A percentile compares a stretch with the other conserved stretches of the same genome.
These are phyloP conservation scores for Luzula sylvatica DNA, from an alignment of 176 grass and related monocot species.

Conservation along the genomic window DNA sequence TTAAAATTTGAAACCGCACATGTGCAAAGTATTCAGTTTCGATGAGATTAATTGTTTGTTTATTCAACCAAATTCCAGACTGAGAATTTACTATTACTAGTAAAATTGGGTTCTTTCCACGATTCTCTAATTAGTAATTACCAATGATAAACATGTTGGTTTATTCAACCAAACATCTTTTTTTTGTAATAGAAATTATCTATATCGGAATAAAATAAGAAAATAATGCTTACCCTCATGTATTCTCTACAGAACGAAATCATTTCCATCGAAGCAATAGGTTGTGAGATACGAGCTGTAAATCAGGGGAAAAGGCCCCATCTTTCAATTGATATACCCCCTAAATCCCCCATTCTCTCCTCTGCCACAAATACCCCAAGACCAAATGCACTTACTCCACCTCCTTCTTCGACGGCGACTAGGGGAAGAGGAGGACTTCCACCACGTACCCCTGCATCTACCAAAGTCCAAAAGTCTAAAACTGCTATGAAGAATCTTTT, in stretches of 20 bases:
- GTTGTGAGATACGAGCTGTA: slow-evolving; percentile 6
- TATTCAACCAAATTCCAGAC: too few relatives aligned
- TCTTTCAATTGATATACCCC: slow-evolving; percentile 54
- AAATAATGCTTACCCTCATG: neutral
- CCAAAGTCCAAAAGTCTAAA: slow-evolving; percentile 28
- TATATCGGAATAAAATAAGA: too few relatives aligned
- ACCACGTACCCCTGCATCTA: slow-evolving; percentile 37
- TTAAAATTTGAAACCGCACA: too few relatives aligned
- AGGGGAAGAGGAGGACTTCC: neutral
- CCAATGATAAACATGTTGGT: too few relatives aligned
- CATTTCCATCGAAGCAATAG: neutral
- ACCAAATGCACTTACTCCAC: slow-evolving; percentile 15
- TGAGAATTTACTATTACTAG: too few relatives aligned
- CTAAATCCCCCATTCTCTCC: slow-evolving; percentile 4
- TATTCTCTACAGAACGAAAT: slow-evolving; percentile 3
- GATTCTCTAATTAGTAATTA: too few relatives aligned
- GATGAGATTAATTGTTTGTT: too few relatives aligned
- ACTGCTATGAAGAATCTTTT: slow-evolving; percentile 34
- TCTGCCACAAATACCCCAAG: slow-evolving; percentile 19
- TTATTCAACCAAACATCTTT: too few relatives aligned
- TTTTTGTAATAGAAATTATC: too few relatives aligned
- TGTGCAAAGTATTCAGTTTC: too few relatives aligned
- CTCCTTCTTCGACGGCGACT: slow-evolving; percentile 15
- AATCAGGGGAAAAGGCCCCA: slow-evolving; percentile 25
- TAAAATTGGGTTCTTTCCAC: too few relatives aligned